A percentile compares a stretch with the other conserved stretches of the same genome.
These are phyloP conservation scores for Microbotryum intermedium DNA, from an alignment of 1,284 basidiomycete species.

Conservation along the genomic window DNA sequence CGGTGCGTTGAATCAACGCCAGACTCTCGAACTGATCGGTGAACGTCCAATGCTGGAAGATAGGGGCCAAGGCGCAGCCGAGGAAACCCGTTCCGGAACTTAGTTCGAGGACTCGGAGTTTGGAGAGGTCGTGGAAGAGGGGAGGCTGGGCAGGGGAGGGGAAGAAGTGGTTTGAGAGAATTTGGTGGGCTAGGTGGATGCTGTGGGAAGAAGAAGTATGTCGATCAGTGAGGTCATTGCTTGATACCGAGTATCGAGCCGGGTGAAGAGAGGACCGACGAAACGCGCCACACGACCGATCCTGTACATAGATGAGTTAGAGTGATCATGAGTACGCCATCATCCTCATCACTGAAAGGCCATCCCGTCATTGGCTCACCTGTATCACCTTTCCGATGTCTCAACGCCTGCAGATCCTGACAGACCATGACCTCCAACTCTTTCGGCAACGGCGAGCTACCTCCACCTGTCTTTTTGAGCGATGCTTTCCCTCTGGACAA, in stretches of 20 bases:
- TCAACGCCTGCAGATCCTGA: slow-evolving; percentile 12
- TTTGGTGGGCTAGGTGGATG: slow-evolving; percentile 12
- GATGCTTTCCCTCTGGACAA: background rate
- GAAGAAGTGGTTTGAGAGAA: slow-evolving; percentile 16
- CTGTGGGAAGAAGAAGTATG: background rate
- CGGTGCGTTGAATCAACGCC: slow-evolving; percentile 17
- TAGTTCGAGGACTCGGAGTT: slow-evolving; percentile 28
- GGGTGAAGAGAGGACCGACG: too few relatives aligned
- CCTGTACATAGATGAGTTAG: background rate
- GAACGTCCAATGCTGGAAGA: slow-evolving; percentile 23
- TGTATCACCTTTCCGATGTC: slow-evolving; percentile 24
- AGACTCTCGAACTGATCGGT: slow-evolving; percentile 25
- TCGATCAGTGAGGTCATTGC: background rate
- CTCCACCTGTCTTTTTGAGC: background rate
- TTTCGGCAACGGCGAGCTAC: background rate
- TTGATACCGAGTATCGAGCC: background rate
- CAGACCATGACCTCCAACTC: slow-evolving; percentile 14
- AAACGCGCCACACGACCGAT: slow-evolving; percentile 24
- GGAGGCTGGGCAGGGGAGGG: slow-evolving; percentile 4
- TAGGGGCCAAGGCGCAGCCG: slow-evolving; percentile 16
- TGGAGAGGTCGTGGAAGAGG: slow-evolving; percentile 1
- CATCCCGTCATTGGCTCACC: background rate
- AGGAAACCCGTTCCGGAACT: slow-evolving; percentile 30
- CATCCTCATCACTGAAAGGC: background rate
- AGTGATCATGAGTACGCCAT: too few relatives aligned